Conservation (phyloP, 2,329 filamentous ascomycete species). For the Xylariales sp. region DNA sequence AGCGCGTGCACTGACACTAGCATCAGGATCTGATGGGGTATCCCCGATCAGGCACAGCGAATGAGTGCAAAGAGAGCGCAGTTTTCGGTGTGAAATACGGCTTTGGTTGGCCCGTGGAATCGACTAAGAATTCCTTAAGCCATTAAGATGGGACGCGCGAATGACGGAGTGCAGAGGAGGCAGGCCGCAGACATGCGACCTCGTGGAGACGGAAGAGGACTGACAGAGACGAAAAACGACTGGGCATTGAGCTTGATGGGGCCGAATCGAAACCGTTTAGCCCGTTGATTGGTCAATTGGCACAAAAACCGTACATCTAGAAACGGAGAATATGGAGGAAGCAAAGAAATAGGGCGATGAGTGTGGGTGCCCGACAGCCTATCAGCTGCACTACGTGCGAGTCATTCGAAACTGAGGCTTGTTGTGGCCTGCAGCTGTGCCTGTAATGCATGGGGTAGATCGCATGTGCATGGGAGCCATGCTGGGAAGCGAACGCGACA, state of each 20-base stretch:
- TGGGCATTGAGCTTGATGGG: slow-evolving; percentile 33
- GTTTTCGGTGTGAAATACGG: slow-evolving; percentile 46
- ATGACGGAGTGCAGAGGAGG: slow-evolving; percentile 35
- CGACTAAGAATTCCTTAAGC: slow-evolving; percentile 25
- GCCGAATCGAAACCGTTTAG: slow-evolving; percentile 35
- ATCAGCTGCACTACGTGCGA: slow-evolving; percentile 45
- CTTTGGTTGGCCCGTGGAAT: slow-evolving; percentile 38
- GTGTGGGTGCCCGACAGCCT: slow-evolving; percentile 49
- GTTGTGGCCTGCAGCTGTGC: slow-evolving; percentile 43
- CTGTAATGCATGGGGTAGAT: slow-evolving; percentile 43
- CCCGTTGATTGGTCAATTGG: slow-evolving; percentile 38
- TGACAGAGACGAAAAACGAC: slow-evolving; percentile 15
- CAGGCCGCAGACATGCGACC: slow-evolving; percentile 39
- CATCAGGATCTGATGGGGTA: slow-evolving; percentile 22
- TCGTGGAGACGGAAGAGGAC: slow-evolving; percentile 30
- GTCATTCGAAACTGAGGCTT: slow-evolving; percentile 41
- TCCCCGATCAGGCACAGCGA: slow-evolving; percentile 31
- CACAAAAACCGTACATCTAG: slow-evolving; percentile 25
- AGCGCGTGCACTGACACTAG: slow-evolving; percentile 30
- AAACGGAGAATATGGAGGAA: slow-evolving; percentile 36
- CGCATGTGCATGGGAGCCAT: slow-evolving; percentile 34
- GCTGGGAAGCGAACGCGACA: slow-evolving; percentile 30
- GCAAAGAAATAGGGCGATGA: slow-evolving; percentile 45
- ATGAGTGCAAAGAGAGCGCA: slow-evolving; percentile 30
- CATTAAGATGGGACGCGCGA: slow-evolving; percentile 33